Conservation (phyloP, 2,329 filamentous ascomycete species). For the Aspergillus eucalypticola region DNA sequence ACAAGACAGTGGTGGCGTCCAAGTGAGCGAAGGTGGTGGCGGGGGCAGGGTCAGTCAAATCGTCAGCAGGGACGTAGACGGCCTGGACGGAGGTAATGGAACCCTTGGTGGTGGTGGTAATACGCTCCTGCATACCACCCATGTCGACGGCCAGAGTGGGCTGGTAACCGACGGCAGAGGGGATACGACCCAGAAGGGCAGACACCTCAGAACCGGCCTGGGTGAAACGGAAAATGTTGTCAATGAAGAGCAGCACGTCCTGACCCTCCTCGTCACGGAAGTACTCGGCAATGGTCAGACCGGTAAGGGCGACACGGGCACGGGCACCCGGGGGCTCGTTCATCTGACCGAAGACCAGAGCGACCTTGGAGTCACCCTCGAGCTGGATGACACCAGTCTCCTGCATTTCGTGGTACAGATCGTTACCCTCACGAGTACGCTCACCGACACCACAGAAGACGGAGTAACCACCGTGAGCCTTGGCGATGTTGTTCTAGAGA, state of each 20-base stretch:
- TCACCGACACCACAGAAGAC: constrained; percentile 99
- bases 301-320: constrained; percentile 99
- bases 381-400: constrained; percentile 99
- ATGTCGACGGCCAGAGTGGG: constrained; percentile 98
- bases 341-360: constrained; percentile 99
- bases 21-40: constrained; percentile 99
- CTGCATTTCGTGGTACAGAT: constrained; percentile 99
- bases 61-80: constrained; percentile 99
- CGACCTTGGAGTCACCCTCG: constrained; percentile 99
- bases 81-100: constrained; percentile 99
- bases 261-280: constrained; percentile 81
- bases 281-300: constrained; percentile 68
- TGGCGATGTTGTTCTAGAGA: constrained; percentile 94
- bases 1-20: constrained; percentile 99
- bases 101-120: constrained; percentile 98
- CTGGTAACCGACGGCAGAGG: constrained; percentile 99
- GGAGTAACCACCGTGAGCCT: constrained; percentile 99
- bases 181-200: constrained; percentile 98
- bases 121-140: constrained; percentile 99
- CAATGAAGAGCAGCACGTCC: constrained; percentile 99
- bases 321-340: constrained; percentile 99
- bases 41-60: constrained; percentile 99
- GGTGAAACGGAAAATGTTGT: constrained; percentile 99
- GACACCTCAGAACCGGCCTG: constrained; percentile 99
- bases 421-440: constrained; percentile 99